Base-by-base conservation (phyloP, 306 rosid genomes). In the Parietaria judaica region DNA sequence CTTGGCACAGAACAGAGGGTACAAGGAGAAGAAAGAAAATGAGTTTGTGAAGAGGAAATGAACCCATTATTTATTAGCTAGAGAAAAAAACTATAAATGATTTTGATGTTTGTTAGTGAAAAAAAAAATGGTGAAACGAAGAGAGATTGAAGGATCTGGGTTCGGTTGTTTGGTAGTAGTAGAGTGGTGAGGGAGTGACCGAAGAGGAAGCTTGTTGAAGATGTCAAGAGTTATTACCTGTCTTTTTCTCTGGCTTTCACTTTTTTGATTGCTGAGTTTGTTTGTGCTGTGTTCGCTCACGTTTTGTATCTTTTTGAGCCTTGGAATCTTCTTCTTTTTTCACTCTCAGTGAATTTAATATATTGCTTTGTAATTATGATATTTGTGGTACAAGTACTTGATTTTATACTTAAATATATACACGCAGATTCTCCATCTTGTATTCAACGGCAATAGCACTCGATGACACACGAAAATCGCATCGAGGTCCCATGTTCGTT, bases 1-100 rank as follows among this genome's bases (percentile, higher is more conserved):
- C 74, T 77, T 88, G 99, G 68, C 79, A 84, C 39, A 77, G n/a
- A 9, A 76, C 78, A 60, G 49, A 71, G 14, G 88, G 77, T 35
- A 70, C n/a, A 46, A 72, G 38, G 34, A 78, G 71, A 67, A 73
- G 67, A 82, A 80, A 64, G 15, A 72, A 7, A 45, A 80, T 34
- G 56, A 78, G 53, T 76, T 70, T 58, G 54, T 56, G 69, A 74
- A 74, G 63, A 71, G 71, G 60, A 9, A 17, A 57, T 44, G 64
- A 82, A 76, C 63, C 82, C 96, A 88, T 88, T 76, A 68, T 53
- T 39, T 39, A 39, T 49, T n/a, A 14, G 12, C 52, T 6, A 49
- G 36, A 61, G 74, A 73, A 78, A 71, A 79, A 78, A n/a, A n/a
- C n/a, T n/a, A 60, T 64, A 70, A 23, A 13, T 38, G 75, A 55